Percentiles rank a stretch among this genome's conserved stretches.
Conservation (phyloP, 495 filamentous ascomycete genomes). For the Astrocystis sublimbata region DNA sequence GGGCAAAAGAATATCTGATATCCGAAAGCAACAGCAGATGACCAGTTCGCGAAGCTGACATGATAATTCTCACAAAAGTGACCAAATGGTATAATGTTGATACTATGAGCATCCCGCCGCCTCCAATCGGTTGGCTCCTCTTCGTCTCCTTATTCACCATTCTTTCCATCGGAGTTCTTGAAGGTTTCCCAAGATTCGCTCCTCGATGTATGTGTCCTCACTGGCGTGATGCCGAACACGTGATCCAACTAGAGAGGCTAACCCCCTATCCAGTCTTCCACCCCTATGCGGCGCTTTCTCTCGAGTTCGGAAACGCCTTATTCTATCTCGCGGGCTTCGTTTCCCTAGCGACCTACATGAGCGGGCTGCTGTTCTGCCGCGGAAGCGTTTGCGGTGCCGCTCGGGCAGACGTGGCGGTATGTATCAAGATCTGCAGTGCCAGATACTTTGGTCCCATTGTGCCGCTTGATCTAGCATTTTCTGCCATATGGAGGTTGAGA, state of each 20-base stretch:
- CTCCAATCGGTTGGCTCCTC: slow-evolving; percentile 71
- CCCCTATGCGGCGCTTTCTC: slow-evolving; percentile 57
- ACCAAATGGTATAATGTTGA: slow-evolving; percentile 54
- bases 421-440: no score
- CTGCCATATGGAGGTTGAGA: no score
- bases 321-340: slow-evolving; percentile 85
- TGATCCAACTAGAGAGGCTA: slow-evolving; percentile 4
- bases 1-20: not conserved
- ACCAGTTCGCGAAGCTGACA: not conserved
- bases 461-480: no score
- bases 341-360: slow-evolving; percentile 66
- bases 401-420: slow-evolving; percentile 47
- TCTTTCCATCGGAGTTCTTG: slow-evolving; percentile 66
- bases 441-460: no score
- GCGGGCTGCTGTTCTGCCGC: slow-evolving; percentile 53
- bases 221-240: not conserved
- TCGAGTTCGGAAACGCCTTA: slow-evolving; percentile 68
- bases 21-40: not conserved
- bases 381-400: slow-evolving; percentile 52
- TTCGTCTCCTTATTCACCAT: slow-evolving; percentile 66
- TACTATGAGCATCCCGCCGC: slow-evolving; percentile 48
- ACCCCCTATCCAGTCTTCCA: slow-evolving; percentile 46
- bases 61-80: slow-evolving; percentile 28
- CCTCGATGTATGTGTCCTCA: slow-evolving; percentile 35
- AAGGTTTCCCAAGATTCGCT: slow-evolving; percentile 58